Evolutionary conservation across 371 early-diverging fungal species (phyloP), one percentile per base, ranked within the genome.

Genomic region (Lichtheimia ornata): DNA sequence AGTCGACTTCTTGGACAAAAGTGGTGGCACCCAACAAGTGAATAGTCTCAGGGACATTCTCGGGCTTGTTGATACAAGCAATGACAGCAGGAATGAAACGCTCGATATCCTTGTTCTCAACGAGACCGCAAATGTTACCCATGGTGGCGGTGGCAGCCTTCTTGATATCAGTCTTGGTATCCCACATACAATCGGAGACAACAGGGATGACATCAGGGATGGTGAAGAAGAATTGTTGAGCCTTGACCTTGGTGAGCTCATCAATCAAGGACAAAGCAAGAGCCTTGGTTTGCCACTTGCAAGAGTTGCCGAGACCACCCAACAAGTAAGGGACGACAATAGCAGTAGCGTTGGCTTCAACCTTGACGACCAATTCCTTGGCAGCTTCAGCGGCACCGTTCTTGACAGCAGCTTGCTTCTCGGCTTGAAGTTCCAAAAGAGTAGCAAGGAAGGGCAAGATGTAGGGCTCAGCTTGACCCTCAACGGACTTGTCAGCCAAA

Each of bases 251-350:
- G 59, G 85, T 81, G 13, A 90, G 63, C 49, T 77, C 73, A 5
- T 70, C 77, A 50, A 91, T 58, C 27, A 86, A 55, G 25, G 85
- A 69, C 57, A 90, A 64, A 44, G 88, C 76, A 28, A 81, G 88
- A 28, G 84, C 82, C 74, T 88, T 86, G 58, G 89, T 85, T 71
- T 90, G 91, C 91, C 91, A 91, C 72, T 91, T 91, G 62, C 83
- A 85, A 49, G 86, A 82, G 71, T 87, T 83, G 58, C 67, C 75
- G 61, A 87, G 80, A 62, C 74, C 79, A 22, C 85, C 83, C 43
- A 81, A 77, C 25, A 90, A 72, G 50, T 74, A 59, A 15, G 90
- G 90, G 17, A 90, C 69, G n/a, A 87, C 62, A 49, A 77, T 66
- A 18, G 72, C 69, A 44, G 84, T 78, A 28, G 87, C 82, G 58